Conservation (phyloP, 2,329 filamentous ascomycete genomes). For the Dactylellina cionopaga region DNA sequence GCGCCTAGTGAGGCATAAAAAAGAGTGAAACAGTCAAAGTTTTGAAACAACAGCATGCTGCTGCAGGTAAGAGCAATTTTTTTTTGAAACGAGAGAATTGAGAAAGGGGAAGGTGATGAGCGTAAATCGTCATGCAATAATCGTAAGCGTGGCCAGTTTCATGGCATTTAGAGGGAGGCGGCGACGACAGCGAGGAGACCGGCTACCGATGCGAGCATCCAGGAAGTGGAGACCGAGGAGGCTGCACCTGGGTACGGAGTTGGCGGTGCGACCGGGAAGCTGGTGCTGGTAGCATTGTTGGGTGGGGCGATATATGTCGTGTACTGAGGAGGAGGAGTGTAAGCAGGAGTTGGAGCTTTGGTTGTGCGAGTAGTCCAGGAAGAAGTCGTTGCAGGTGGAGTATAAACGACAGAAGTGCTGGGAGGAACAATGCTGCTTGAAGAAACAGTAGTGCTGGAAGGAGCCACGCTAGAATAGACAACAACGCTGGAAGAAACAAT, state of each 20-base stretch:
- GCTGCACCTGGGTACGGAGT: constrained; percentile 45
- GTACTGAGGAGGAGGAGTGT: constrained; percentile 37
- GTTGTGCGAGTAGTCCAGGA: constrained; percentile 47
- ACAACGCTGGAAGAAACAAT: constrained; percentile 25
- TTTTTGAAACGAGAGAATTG: constrained; percentile 27
- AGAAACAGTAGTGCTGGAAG: constrained; percentile 37
- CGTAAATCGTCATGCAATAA: constrained; percentile 26
- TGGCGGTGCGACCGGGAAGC: constrained; percentile 17
- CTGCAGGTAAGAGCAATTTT: constrained; percentile 4
- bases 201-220: constrained; percentile 43
- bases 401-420: constrained; percentile 26
- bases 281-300: constrained; percentile 24
- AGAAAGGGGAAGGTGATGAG: constrained; percentile 26
- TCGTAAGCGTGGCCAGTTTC: neutral
- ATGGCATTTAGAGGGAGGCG: constrained; percentile 33
- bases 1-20: constrained; percentile 34
- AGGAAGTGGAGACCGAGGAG: constrained; percentile 45
- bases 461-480: constrained; percentile 25
- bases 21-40: constrained; percentile 36
- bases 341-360: constrained; percentile 36
- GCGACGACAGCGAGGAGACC: constrained; percentile 39
- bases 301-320: constrained; percentile 31
- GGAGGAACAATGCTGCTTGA: constrained; percentile 28
- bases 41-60: constrained; percentile 21
- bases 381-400: constrained; percentile 22